Conservation (phyloP, 257 asterid species). For the Lycium ferocissimum region DNA sequence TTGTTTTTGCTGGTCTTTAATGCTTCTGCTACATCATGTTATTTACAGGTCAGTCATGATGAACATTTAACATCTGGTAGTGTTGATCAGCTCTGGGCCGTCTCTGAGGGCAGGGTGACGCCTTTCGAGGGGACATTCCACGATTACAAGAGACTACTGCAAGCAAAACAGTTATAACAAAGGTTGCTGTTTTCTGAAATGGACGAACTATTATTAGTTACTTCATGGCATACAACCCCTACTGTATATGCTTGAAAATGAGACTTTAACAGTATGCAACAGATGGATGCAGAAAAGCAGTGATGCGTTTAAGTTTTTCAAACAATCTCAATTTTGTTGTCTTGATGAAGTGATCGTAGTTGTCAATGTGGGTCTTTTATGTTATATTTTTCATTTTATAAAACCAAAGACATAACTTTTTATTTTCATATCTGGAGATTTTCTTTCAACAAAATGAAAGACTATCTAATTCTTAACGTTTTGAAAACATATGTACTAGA, state of each 20-base stretch:
- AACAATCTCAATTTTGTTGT: background rate
- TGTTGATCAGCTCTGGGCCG: conserved; percentile 93
- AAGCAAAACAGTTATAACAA: conserved; percentile 44
- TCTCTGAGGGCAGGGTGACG: conserved; percentile 70
- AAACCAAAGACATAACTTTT: background rate
- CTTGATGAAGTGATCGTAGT: background rate
- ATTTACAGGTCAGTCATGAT: conserved; percentile 90
- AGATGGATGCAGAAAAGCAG: background rate
- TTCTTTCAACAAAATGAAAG: background rate
- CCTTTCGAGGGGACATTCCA: conserved; percentile 84
- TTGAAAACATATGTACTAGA: too few species aligned
- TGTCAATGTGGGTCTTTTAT: background rate
- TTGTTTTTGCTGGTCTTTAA: conserved; percentile 31
- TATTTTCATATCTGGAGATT: background rate
- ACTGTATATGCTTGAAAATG: background rate
- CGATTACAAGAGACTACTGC: conserved; percentile 86
- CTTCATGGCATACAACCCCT: background rate
- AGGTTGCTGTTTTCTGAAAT: background rate
- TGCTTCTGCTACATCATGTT: conserved; percentile 9
- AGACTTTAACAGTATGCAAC: background rate
- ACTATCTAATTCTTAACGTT: too few species aligned
- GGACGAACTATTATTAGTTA: background rate
- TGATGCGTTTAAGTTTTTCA: background rate
- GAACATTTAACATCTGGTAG: conserved; percentile 97
- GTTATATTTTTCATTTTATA: background rate